phyloP scores from a whole-genome alignment of 1,139 yeast genomes.

The Yamadazyma triangularis region DNA sequence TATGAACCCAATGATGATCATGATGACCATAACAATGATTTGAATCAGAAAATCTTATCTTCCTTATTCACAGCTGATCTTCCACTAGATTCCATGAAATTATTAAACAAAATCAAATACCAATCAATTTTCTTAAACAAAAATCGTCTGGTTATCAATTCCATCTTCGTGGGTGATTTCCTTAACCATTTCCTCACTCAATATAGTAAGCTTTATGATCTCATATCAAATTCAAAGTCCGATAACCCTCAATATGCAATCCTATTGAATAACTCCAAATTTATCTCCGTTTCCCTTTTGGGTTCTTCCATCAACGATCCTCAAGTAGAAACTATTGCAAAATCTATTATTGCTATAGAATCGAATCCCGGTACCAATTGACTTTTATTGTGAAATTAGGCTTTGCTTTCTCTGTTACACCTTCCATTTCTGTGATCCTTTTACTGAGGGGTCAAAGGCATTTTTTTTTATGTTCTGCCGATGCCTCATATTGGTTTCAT shows the following conservation, averaged over 20 bases:
- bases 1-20: conserved; percentile 2
- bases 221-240: conserved; percentile 7
- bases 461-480: too few species aligned
- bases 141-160: neutral
- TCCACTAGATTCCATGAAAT: conserved; percentile 9
- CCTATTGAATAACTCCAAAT: conserved; percentile 30
- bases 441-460: too few species aligned
- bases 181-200: conserved; percentile 3
- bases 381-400: too few species aligned
- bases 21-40: too few species aligned
- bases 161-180: conserved; percentile 1
- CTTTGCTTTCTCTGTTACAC: too few species aligned
- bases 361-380: too few species aligned
- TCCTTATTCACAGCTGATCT: conserved; percentile 7
- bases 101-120: conserved; percentile 10
- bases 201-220: conserved; percentile 5
- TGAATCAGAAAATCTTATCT: conserved; percentile 6
- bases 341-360: conserved; percentile 4
- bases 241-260: conserved; percentile 13
- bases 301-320: conserved; percentile 1
- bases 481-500: too few species aligned
- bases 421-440: too few species aligned
- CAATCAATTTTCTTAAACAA: conserved; percentile 9
- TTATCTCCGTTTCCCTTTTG: conserved; percentile 25
- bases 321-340: conserved; percentile 4